phyloP scores from a whole-genome alignment of 768 basidiomycete genomes.

The Podaxis carcinomalis region DNA sequence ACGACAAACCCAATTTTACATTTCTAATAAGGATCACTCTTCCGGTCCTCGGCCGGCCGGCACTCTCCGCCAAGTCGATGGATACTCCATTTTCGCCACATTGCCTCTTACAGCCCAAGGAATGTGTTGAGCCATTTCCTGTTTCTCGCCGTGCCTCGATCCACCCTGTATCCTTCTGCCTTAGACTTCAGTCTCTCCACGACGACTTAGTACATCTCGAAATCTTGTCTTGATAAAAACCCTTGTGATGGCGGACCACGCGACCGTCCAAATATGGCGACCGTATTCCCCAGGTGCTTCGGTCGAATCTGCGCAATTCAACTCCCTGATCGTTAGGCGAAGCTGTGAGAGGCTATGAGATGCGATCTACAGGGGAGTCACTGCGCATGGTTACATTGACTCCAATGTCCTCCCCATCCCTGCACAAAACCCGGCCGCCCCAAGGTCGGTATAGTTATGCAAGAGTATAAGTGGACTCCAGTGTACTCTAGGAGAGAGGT shows the following conservation, averaged over 20 bases:
- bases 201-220: not conserved
- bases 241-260: not conserved
- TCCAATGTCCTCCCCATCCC: not conserved
- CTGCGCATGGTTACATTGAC: not conserved
- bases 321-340: not conserved
- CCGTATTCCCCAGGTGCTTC: not conserved
- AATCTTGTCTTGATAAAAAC: not conserved
- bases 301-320: not conserved
- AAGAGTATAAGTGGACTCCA: not conserved
- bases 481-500: not conserved
- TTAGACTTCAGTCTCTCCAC: not conserved
- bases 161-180: not conserved
- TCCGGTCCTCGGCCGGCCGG: constrained; percentile 9
- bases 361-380: not conserved
- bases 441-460: not conserved
- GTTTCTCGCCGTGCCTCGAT: not conserved
- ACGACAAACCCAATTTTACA: constrained; percentile 11
- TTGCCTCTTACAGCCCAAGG: not conserved
- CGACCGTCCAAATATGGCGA: not conserved
- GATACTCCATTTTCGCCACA: not conserved
- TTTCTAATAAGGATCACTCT: not conserved
- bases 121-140: not conserved
- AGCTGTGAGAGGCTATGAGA: not conserved
- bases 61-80: not conserved
- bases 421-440: not conserved